These are phyloP conservation scores for Mycena maculata DNA, from an alignment of 768 basidiomycete species.

Conservation along the genomic window DNA sequence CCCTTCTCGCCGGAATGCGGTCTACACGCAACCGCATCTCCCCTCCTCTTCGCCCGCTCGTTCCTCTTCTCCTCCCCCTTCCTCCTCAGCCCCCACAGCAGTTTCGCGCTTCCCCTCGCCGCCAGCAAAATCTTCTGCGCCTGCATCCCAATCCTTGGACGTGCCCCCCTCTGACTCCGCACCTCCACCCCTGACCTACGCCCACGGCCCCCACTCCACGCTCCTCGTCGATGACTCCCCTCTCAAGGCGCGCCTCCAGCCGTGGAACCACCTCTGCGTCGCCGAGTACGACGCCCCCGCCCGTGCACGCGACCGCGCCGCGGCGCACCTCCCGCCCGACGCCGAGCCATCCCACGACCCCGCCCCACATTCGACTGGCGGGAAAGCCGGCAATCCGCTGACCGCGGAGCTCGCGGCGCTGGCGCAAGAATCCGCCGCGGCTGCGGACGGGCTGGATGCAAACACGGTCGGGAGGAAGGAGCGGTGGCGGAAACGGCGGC, in stretches of 20 bases:
- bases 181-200: background rate
- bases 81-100: background rate
- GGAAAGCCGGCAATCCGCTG: slow-evolving; percentile 19
- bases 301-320: slow-evolving; percentile 44
- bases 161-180: background rate
- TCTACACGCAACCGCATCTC: background rate
- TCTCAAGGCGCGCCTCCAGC: slow-evolving; percentile 71
- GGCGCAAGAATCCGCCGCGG: slow-evolving; percentile 5
- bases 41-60: background rate
- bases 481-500: slow-evolving; percentile 36
- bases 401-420: slow-evolving; percentile 22
- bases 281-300: slow-evolving; percentile 67
- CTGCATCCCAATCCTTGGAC: background rate
- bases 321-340: slow-evolving; percentile 13
- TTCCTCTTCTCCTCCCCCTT: background rate
- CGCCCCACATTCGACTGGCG: background rate
- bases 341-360: background rate
- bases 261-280: slow-evolving; percentile 85
- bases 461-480: background rate
- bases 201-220: slow-evolving; percentile 24
- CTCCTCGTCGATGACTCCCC: slow-evolving; percentile 64
- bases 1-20: background rate
- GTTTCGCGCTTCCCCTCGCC: no score
- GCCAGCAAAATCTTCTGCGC: no score
- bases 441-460: background rate